Conservation (phyloP, 139 green algal genomes). For the Coelastrella sp. region DNA sequence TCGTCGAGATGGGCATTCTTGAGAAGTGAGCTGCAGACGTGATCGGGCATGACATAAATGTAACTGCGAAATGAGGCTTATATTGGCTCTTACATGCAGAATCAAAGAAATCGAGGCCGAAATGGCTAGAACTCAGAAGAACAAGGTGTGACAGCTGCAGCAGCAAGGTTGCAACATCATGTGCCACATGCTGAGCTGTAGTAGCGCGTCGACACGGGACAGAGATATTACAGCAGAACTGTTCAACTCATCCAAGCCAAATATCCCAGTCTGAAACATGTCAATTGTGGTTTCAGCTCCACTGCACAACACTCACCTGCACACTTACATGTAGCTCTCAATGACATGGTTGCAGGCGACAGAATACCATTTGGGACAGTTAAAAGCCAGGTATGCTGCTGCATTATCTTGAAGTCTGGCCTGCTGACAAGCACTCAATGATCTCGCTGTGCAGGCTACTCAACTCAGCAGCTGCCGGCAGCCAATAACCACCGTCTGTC, state of each 20-base stretch:
- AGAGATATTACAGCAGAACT: no score
- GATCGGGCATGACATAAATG: neutral
- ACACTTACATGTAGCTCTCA: neutral
- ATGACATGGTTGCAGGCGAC: slow-evolving; percentile 68
- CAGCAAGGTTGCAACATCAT: neutral
- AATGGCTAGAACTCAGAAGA: slow-evolving; percentile 98
- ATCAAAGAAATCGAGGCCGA: slow-evolving; percentile 99
- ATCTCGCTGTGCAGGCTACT: neutral
- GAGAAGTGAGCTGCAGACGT: slow-evolving; percentile 71
- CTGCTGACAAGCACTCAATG: neutral
- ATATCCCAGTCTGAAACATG: no score
- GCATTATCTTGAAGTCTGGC: neutral
- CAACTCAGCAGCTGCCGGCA: no score
- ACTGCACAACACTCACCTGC: neutral
- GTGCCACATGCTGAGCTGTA: neutral
- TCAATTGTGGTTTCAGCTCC: no score
- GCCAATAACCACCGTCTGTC: no score
- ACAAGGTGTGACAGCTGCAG: slow-evolving; percentile 81
- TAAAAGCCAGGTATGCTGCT: slow-evolving; percentile 88
- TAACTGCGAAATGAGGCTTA: neutral
- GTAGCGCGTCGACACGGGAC: no score
- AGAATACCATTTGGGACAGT: slow-evolving; percentile 95
- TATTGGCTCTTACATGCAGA: slow-evolving; percentile 48
- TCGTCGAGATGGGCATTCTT: slow-evolving; percentile 84
- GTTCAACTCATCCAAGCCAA: no score